A percentile compares a stretch with the other conserved stretches of the same genome.
Evolutionary conservation across 768 basidiomycete species (phyloP).

Genomic region (Terana coerulea): DNA sequence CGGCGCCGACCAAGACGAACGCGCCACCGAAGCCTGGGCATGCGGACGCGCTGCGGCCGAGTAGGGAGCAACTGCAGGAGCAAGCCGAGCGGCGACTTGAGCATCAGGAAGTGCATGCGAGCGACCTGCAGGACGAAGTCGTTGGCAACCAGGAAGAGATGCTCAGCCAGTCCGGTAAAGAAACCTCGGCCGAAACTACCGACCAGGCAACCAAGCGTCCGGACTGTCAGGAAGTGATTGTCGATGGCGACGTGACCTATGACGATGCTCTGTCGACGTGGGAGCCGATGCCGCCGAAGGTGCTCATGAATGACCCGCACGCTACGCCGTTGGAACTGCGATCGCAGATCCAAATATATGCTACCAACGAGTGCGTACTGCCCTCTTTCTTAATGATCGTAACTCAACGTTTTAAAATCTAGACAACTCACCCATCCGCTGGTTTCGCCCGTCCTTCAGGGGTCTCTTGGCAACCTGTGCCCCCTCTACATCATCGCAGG

Average conservation of each 20-base stretch:
- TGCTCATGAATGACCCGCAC: conserved; percentile 46
- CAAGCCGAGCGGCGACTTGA: conserved; percentile 15
- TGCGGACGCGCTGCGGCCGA: conserved; percentile 43
- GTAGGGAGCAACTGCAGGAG: conserved; percentile 20
- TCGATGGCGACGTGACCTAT: conserved; percentile 11
- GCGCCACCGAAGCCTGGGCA: conserved; percentile 48
- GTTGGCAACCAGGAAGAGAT: conserved; percentile 12
- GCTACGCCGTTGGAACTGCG: conserved; percentile 43
- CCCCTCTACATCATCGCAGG: conserved; percentile 73
- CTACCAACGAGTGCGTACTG: conserved; percentile 60
- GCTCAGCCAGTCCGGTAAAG: conserved; percentile 3
- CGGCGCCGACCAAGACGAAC: conserved; percentile 33
- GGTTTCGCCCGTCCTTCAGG: conserved; percentile 68
- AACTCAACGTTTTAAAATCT: no score
- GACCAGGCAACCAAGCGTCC: no score
- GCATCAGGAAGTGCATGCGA: conserved; percentile 16
- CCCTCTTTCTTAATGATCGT: neutral
- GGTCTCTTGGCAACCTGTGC: conserved; percentile 70
- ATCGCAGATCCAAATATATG: conserved; percentile 76
- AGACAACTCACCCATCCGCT: conserved; percentile 63
- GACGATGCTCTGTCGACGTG: conserved; percentile 29
- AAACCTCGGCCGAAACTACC: no score
- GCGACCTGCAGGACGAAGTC: conserved; percentile 14
- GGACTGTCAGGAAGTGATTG: no score
- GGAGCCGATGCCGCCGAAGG: conserved; percentile 55